These are phyloP conservation scores for Dactylonectria macrodidyma DNA, from an alignment of 2,329 filamentous ascomycete genomes.

Conservation along the genomic window DNA sequence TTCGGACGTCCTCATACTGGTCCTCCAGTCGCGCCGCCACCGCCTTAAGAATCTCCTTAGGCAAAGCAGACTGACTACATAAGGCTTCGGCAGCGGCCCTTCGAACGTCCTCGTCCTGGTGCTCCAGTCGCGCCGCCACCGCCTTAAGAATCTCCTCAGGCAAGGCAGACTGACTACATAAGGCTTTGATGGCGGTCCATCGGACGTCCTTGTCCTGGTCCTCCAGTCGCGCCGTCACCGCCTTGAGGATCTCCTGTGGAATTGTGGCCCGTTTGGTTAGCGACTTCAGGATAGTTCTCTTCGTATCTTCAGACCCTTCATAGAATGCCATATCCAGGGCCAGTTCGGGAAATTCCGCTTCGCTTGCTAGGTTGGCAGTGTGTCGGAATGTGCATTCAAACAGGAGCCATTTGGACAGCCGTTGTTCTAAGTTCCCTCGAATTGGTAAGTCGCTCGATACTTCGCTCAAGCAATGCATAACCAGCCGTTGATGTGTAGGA, in stretches of 20 bases:
- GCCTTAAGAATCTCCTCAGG: slow-evolving; percentile 5
- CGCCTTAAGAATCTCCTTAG: neutral
- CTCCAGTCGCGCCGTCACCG: neutral
- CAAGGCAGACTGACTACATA: neutral
- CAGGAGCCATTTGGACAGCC: neutral
- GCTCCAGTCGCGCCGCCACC: neutral
- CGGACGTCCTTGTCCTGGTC: neutral
- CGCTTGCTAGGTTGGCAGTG: neutral
- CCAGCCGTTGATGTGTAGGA: slow-evolving; percentile 54
- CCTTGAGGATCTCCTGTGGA: neutral
- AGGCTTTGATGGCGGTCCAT: neutral
- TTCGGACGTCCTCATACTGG: neutral
- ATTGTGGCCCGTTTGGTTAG: neutral
- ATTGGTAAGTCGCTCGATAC: slow-evolving; percentile 7
- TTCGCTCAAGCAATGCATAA: slow-evolving; percentile 57
- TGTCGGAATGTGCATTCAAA: neutral
- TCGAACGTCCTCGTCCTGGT: neutral
- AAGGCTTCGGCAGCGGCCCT: neutral
- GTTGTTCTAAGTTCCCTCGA: slow-evolving; percentile 4
- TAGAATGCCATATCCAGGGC: neutral
- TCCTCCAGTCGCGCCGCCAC: neutral
- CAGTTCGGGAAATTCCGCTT: neutral
- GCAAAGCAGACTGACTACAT: neutral
- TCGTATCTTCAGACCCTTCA: neutral
- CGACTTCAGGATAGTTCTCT: neutral